phyloP scores from a whole-genome alignment of 768 basidiomycete genomes.

The Rhodocollybia butyracea region DNA sequence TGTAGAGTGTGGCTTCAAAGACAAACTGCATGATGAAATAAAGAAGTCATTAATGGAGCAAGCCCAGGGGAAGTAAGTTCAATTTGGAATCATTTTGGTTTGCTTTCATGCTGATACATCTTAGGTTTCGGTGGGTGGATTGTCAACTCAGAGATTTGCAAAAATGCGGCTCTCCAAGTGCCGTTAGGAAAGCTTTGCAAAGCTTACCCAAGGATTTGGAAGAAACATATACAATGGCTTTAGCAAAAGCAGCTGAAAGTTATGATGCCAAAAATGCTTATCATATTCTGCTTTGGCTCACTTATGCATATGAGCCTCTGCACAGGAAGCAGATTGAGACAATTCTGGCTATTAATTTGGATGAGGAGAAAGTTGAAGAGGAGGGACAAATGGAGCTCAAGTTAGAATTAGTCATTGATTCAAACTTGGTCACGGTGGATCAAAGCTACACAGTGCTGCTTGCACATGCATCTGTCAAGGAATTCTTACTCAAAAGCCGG shows the following conservation, averaged over 20 bases:
- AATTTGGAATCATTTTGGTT: background rate
- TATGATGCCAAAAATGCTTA: background rate
- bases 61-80: background rate
- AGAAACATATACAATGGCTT: background rate
- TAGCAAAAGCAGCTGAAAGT: background rate
- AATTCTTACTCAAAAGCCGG: background rate
- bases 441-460: background rate
- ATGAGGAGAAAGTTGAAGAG: background rate
- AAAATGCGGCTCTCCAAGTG: background rate
- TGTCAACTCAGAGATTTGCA: background rate
- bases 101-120: background rate
- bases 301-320: background rate
- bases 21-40: background rate
- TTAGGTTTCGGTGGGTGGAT: background rate
- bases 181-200: background rate
- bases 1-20: background rate
- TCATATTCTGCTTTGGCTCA: background rate
- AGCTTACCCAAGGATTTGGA: background rate
- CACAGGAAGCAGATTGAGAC: background rate
- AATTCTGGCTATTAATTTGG: background rate
- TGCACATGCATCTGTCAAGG: slow-evolving; percentile 1
- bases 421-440: background rate
- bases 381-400: background rate
- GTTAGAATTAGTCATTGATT: background rate
- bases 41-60: background rate